Base-by-base conservation (phyloP, 768 basidiomycete species). In the Hygrocybe punicea region DNA sequence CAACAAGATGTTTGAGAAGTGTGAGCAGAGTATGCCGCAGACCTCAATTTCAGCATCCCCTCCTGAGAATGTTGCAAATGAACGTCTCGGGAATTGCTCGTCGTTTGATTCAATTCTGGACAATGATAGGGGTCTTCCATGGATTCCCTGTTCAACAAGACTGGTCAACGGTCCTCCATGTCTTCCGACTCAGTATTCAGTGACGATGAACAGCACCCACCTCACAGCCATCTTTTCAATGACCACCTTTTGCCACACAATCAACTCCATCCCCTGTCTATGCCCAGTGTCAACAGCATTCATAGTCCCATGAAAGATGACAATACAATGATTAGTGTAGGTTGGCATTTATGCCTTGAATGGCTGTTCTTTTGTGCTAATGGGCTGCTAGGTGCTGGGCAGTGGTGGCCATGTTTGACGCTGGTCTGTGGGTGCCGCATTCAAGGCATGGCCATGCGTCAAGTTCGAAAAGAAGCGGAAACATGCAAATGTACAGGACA, bases 1-100 rank as follows among this genome's bases (percentile, higher is more conserved):
- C 1, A 90, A 93, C 69, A 93, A 91, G 79, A 93, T 93, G 91
- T 88, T 93, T 60, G 84, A 87, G 36, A 84, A 77, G 11, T 66
- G 65, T 6, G 82, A 82, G 35, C 78, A 76, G 47, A 80, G 78
- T 1, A 76, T 80, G 58, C 81, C 86, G 0, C 75, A 90, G 24
- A 66, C 77, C 0, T 73, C 87, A 0, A 89, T 91, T 58, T 81
- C 85, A 0, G 86, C 81, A 0, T 89, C 88, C 0, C 87, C 88
- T 1, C 67, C 79, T 0, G 79, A 78, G 46, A 81, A 80, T 53
- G 63, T 68, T 11, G 56, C 63, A 13, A 62, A 62, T 13, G 52
- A 57, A 24, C 65, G 67, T 6, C 64, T 25, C 42, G 55, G 29
- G 66, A 67, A 74, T 58, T 73, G 73, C 33, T 68, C 71, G 3